A percentile compares a stretch with the other conserved stretches of the same genome.
Conservation (phyloP, 495 filamentous ascomycete species). For the Penicillium steckii region DNA sequence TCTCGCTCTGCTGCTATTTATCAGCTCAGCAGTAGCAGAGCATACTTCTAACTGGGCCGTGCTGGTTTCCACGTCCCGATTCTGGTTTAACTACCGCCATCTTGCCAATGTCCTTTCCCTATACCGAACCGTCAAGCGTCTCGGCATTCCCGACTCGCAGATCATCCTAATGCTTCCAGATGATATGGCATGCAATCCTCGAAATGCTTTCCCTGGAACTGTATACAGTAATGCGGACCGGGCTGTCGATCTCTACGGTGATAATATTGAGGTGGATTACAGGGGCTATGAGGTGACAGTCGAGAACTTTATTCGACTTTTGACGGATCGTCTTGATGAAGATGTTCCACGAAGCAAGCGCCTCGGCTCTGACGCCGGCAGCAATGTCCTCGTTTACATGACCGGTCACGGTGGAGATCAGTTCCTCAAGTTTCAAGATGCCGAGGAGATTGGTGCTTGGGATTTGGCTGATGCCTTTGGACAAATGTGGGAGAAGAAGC, state of each 20-base stretch:
- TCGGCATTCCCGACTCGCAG: conserved; percentile 97
- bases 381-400: conserved; percentile 98
- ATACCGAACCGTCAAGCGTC: conserved; percentile 96
- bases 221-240: conserved; percentile 98
- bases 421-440: conserved; percentile 97
- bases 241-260: conserved; percentile 92
- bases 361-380: conserved; percentile 85
- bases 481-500: conserved; percentile 99
- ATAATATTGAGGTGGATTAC: conserved; percentile 99
- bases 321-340: conserved; percentile 89
- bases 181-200: conserved; percentile 99
- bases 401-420: conserved; percentile 98
- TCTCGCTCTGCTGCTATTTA: conserved; percentile 44
- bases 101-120: conserved; percentile 96
- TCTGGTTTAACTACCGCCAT: conserved; percentile 99
- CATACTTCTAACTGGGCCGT: conserved; percentile 99
- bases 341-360: conserved; percentile 94
- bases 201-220: conserved; percentile 95
- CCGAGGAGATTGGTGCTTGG: conserved; percentile 94
- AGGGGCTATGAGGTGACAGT: conserved; percentile 97
- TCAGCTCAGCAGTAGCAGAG: conserved; percentile 55
- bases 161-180: conserved; percentile 99
- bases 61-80: conserved; percentile 94
- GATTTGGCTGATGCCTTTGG: conserved; percentile 97
- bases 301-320: conserved; percentile 93